Conservation (phyloP, 768 basidiomycete species). For the Mycena vulgaris region DNA sequence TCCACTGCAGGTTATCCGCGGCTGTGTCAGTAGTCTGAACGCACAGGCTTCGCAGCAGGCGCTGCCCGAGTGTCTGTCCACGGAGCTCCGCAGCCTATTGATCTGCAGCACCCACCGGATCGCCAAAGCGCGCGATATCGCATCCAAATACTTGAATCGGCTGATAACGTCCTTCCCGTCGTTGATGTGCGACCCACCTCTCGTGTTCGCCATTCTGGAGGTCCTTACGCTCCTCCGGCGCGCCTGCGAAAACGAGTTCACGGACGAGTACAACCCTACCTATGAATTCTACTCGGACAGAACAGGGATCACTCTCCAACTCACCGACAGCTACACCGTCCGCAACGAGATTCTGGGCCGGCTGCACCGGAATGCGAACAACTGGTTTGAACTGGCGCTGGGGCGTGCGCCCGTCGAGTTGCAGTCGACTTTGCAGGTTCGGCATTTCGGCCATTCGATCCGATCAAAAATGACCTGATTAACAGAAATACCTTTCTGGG, state of each 20-base stretch:
- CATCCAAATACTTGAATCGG: constrained; percentile 86
- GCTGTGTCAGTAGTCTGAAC: constrained; percentile 81
- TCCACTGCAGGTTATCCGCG: constrained; percentile 77
- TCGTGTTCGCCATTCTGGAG: constrained; percentile 93
- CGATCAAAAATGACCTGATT: constrained; percentile 19
- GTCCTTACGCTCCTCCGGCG: constrained; percentile 90
- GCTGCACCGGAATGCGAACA: constrained; percentile 79
- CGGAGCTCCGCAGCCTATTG: constrained; percentile 83
- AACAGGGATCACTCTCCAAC: constrained; percentile 78
- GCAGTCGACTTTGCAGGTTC: constrained; percentile 91
- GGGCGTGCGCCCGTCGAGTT: constrained; percentile 93
- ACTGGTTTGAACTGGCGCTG: constrained; percentile 91
- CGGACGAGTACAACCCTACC: constrained; percentile 94
- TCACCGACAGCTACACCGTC: constrained; percentile 89
- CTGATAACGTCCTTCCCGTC: constrained; percentile 95
- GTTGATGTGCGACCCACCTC: constrained; percentile 89
- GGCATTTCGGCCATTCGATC: constrained; percentile 33
- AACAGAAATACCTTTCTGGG: constrained; percentile 89
- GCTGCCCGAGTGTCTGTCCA: constrained; percentile 75
- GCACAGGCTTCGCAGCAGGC: constrained; percentile 85
- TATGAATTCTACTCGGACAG: constrained; percentile 89
- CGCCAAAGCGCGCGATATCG: constrained; percentile 84
- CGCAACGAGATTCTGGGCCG: constrained; percentile 88
- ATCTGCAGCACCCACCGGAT: constrained; percentile 87
- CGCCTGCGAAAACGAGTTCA: constrained; percentile 91